Percentiles rank a stretch among this genome's conserved stretches.
Evolutionary conservation across 2,329 filamentous ascomycete species (phyloP).

Genomic region (Aspergillus persii): DNA sequence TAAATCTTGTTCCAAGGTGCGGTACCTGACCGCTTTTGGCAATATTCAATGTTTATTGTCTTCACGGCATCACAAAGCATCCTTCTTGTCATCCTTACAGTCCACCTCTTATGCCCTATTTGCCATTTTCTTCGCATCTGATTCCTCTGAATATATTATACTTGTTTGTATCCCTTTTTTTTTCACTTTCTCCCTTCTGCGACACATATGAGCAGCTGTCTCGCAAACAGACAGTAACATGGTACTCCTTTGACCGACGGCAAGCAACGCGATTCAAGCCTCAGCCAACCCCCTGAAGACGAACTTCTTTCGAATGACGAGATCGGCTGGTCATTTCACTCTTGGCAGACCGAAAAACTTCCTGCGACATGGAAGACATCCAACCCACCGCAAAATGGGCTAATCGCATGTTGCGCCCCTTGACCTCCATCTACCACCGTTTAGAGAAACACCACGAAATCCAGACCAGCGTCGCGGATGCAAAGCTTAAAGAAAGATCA

Average conservation of each 20-base stretch:
- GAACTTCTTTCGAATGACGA: not conserved
- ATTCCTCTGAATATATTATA: slow-evolving; percentile 5
- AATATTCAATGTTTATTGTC: slow-evolving; percentile 27
- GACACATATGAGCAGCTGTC: not conserved
- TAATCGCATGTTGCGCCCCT: slow-evolving; percentile 43
- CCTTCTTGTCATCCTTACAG: not conserved
- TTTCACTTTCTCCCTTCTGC: not conserved
- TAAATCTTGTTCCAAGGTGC: not conserved
- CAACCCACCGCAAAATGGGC: slow-evolving; percentile 43
- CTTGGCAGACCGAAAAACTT: not conserved
- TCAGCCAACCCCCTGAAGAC: not conserved
- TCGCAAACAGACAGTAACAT: slow-evolving; percentile 6
- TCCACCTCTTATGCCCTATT: slow-evolving; percentile 3
- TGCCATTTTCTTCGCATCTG: not conserved
- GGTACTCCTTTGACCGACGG: slow-evolving; percentile 10
- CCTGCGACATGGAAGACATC: slow-evolving; percentile 34
- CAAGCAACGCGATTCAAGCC: slow-evolving; percentile 2
- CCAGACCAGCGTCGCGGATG: slow-evolving; percentile 26
- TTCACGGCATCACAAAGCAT: slow-evolving; percentile 8
- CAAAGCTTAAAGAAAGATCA: slow-evolving; percentile 17
- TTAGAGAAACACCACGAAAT: slow-evolving; percentile 42
- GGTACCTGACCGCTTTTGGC: slow-evolving; percentile 20
- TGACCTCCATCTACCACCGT: slow-evolving; percentile 40
- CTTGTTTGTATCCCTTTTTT: not conserved
- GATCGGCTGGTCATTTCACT: not conserved